Percentiles rank a stretch among this genome's conserved stretches.
phyloP scores from a whole-genome alignment of 2,329 filamentous ascomycete species.

The Monilinia polystroma region DNA sequence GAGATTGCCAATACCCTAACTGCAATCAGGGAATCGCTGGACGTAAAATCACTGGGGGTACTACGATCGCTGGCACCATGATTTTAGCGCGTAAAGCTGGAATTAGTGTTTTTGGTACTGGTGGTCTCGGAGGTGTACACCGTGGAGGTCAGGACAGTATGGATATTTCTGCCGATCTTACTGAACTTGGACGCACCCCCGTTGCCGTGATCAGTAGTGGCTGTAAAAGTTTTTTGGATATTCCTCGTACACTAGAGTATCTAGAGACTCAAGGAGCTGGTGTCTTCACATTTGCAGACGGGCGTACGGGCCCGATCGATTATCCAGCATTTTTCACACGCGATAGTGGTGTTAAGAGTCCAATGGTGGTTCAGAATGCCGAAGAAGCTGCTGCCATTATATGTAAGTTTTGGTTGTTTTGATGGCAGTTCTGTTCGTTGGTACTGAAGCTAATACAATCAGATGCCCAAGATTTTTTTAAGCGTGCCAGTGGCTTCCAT shows the following conservation, averaged over 20 bases:
- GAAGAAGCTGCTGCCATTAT: slow-evolving; percentile 87
- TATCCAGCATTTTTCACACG: slow-evolving; percentile 93
- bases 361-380: slow-evolving; percentile 70
- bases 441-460: not conserved
- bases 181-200: slow-evolving; percentile 84
- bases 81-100: slow-evolving; percentile 81
- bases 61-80: slow-evolving; percentile 93
- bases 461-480: slow-evolving; percentile 71
- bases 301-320: slow-evolving; percentile 67
- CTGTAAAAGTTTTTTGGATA: slow-evolving; percentile 95
- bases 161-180: slow-evolving; percentile 94
- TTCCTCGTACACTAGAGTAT: slow-evolving; percentile 80
- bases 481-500: slow-evolving; percentile 66
- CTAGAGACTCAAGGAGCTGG: slow-evolving; percentile 72
- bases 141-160: slow-evolving; percentile 81
- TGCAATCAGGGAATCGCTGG: slow-evolving; percentile 58
- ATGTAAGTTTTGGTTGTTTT: slow-evolving; percentile 46
- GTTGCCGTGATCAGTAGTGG: slow-evolving; percentile 87
- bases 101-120: slow-evolving; percentile 91
- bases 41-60: slow-evolving; percentile 77
- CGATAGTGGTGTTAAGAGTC: slow-evolving; percentile 80
- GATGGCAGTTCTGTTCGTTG: not conserved
- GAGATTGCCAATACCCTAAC: slow-evolving; percentile 15
- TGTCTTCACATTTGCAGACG: slow-evolving; percentile 88
- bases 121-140: slow-evolving; percentile 91